Evolutionary conservation across 306 rosid species (phyloP).

Genomic region (Castanospermum australe): DNA sequence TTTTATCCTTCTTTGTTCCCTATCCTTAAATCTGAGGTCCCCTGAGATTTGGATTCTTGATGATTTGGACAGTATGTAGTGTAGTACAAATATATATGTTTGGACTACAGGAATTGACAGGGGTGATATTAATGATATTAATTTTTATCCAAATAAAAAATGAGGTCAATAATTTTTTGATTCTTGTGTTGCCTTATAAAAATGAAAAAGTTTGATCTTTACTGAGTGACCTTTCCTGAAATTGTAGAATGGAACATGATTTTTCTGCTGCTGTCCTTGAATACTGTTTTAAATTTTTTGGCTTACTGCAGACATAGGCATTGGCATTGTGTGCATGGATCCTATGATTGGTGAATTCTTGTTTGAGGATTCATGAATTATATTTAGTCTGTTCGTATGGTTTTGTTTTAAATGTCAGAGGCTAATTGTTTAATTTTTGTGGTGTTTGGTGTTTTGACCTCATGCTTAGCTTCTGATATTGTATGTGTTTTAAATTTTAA

Average conservation of each 20-base stretch:
- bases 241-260: background rate
- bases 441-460: background rate
- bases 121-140: background rate
- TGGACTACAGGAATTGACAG: background rate
- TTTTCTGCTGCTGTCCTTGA: background rate
- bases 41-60: constrained; percentile 17
- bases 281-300: background rate
- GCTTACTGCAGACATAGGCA: background rate
- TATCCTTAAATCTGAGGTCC: background rate
- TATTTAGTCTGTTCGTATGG: background rate
- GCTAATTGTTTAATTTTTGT: background rate
- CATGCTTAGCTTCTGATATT: background rate
- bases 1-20: background rate
- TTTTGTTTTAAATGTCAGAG: background rate
- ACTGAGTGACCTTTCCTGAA: background rate
- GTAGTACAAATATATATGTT: background rate
- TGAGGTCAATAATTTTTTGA: background rate
- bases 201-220: background rate
- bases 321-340: background rate
- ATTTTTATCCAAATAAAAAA: background rate
- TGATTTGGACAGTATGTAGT: background rate
- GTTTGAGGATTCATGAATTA: constrained; percentile 7
- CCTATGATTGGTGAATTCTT: background rate
- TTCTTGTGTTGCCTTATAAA: background rate
- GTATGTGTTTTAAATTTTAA: constrained; percentile 6